A percentile compares a stretch with the other conserved stretches of the same genome.
Evolutionary conservation across 176 grass and related monocot species (phyloP).

Genomic region (Aegilops tauschii): DNA sequence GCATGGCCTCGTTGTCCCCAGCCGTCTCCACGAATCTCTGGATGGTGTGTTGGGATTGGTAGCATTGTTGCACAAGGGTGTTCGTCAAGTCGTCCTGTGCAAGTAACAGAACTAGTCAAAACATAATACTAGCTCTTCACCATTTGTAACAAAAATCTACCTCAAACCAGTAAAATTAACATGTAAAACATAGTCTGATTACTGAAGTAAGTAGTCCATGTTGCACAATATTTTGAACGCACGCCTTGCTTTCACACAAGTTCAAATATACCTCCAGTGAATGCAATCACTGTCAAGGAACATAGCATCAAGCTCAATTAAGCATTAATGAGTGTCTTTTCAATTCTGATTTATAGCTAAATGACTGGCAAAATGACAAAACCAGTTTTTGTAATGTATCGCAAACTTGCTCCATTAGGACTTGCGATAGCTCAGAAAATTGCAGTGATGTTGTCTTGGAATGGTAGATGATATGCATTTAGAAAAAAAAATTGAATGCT

Average conservation of each 20-base stretch:
- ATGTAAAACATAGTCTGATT: background rate
- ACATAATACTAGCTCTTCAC: background rate
- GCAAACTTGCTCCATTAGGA: background rate
- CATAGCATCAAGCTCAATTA: conserved; percentile 7
- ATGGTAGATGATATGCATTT: background rate
- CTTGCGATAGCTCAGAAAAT: background rate
- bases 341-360: background rate
- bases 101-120: conserved; percentile 27
- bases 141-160: background rate
- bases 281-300: background rate
- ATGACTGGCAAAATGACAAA: background rate
- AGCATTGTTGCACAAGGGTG: conserved; percentile 92
- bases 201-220: background rate
- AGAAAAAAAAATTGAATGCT: background rate
- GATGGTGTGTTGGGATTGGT: conserved; percentile 74
- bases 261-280: background rate
- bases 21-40: conserved; percentile 85
- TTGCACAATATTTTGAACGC: background rate
- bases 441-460: background rate
- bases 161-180: background rate
- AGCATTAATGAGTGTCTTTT: background rate
- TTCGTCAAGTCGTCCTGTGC: conserved; percentile 77
- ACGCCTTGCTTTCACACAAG: background rate
- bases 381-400: background rate
- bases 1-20: conserved; percentile 72